A percentile compares a stretch with the other conserved stretches of the same genome.
Evolutionary conservation across 495 filamentous ascomycete species (phyloP).

Genomic region (Lophium mytilinum): DNA sequence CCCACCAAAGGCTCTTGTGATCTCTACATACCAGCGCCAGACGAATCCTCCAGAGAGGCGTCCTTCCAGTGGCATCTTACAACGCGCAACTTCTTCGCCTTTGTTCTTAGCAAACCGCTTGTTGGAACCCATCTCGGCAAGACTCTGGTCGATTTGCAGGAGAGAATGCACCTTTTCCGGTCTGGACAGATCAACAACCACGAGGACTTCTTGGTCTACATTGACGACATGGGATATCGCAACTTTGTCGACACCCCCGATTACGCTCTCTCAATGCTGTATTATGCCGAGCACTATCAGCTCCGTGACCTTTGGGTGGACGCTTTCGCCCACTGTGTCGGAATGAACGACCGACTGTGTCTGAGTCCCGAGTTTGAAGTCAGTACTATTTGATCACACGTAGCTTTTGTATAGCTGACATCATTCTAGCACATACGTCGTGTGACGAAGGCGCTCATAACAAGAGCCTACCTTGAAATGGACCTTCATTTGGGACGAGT

Average conservation of each 20-base stretch:
- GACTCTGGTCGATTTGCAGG: slow-evolving; percentile 48
- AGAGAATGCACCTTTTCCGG: slow-evolving; percentile 50
- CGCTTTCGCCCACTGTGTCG: slow-evolving; percentile 59
- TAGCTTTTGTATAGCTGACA: background rate
- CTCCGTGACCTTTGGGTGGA: slow-evolving; percentile 51
- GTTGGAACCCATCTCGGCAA: slow-evolving; percentile 52
- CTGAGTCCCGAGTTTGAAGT: slow-evolving; percentile 49
- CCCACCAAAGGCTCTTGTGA: slow-evolving; percentile 34
- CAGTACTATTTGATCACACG: slow-evolving; percentile 14
- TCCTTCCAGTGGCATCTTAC: slow-evolving; percentile 51
- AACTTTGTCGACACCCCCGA: slow-evolving; percentile 51
- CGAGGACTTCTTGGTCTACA: slow-evolving; percentile 46
- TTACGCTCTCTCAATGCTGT: slow-evolving; percentile 52
- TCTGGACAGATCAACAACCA: slow-evolving; percentile 39
- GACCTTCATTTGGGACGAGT: slow-evolving; percentile 46
- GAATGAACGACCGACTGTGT: slow-evolving; percentile 52
- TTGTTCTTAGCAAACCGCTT: slow-evolving; percentile 49
- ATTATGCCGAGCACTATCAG: slow-evolving; percentile 52
- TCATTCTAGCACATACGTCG: slow-evolving; percentile 42
- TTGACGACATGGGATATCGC: slow-evolving; percentile 53
- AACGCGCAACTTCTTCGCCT: slow-evolving; percentile 64
- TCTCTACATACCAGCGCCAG: slow-evolving; percentile 55
- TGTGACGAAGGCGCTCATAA: slow-evolving; percentile 50
- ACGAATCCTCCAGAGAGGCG: slow-evolving; percentile 39
- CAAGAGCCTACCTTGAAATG: slow-evolving; percentile 53